These are phyloP conservation scores for Aristolochia fimbriata DNA, from an alignment of 164 flowering plant species.

Conservation along the genomic window DNA sequence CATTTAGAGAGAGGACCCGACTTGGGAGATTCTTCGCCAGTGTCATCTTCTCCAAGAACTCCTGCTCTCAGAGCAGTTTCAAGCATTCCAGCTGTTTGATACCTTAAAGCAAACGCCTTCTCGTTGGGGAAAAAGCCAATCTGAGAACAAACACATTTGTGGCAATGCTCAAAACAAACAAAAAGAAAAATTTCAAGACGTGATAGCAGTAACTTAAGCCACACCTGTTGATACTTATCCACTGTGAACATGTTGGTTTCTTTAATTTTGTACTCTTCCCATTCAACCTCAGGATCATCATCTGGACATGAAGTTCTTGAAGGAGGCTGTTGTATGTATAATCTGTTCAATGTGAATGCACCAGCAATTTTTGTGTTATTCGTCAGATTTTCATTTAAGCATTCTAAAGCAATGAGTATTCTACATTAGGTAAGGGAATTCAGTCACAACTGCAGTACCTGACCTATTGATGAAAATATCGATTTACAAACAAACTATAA, in stretches of 20 bases:
- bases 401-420: too few species aligned
- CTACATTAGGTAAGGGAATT: too few species aligned
- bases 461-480: too few species aligned
- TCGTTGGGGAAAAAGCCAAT: slow-evolving; percentile 75
- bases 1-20: slow-evolving; percentile 15
- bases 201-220: slow-evolving; percentile 7
- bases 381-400: neutral
- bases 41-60: slow-evolving; percentile 94
- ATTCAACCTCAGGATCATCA: slow-evolving; percentile 47
- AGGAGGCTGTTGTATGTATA: slow-evolving; percentile 75
- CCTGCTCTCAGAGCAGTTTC: slow-evolving; percentile 82
- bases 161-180: slow-evolving; percentile 19
- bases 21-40: slow-evolving; percentile 94
- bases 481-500: neutral
- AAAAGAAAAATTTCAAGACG: too few species aligned
- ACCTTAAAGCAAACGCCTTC: slow-evolving; percentile 78
- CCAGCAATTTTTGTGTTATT: neutral
- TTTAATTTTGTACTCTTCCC: slow-evolving; percentile 95
- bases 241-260: slow-evolving; percentile 93
- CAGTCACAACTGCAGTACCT: too few species aligned
- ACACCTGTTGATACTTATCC: slow-evolving; percentile 96
- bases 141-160: slow-evolving; percentile 57
- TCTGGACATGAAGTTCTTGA: slow-evolving; percentile 48
- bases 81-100: slow-evolving; percentile 94
- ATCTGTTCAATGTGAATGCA: slow-evolving; percentile 27